Conservation (phyloP, 805 yeast species). For the Cyberlindnera saturnus region DNA sequence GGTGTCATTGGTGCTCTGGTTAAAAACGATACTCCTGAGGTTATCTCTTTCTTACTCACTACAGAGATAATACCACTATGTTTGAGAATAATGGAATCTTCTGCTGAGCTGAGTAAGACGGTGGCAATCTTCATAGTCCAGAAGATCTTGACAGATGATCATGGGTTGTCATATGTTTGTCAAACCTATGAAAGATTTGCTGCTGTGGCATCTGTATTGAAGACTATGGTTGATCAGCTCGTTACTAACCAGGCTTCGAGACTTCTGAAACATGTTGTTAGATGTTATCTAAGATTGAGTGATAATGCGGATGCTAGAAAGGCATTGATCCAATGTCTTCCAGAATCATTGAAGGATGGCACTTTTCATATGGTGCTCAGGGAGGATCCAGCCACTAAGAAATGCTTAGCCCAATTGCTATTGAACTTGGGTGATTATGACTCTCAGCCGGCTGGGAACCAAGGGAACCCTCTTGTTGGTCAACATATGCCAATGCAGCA, state of each 20-base stretch:
- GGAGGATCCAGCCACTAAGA: slow-evolving; percentile 84
- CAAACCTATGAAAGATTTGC: slow-evolving; percentile 92
- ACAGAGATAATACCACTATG: slow-evolving; percentile 96
- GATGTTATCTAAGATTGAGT: slow-evolving; percentile 85
- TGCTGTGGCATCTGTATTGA: slow-evolving; percentile 85
- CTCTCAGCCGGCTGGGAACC: slow-evolving; percentile 13
- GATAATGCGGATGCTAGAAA: slow-evolving; percentile 90
- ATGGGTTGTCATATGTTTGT: slow-evolving; percentile 87
- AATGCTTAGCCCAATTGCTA: slow-evolving; percentile 79
- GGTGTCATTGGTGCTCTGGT: slow-evolving; percentile 98
- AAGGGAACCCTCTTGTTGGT: slow-evolving; percentile 1
- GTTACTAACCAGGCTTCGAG: slow-evolving; percentile 74
- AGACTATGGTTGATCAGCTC: slow-evolving; percentile 83
- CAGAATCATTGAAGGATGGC: slow-evolving; percentile 82
- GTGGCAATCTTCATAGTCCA: slow-evolving; percentile 96
- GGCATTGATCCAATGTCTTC: slow-evolving; percentile 75
- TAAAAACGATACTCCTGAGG: slow-evolving; percentile 93
- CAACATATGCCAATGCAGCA: slow-evolving; percentile 3
- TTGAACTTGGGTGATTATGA: slow-evolving; percentile 50
- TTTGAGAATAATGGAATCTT: slow-evolving; percentile 89
- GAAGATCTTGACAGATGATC: slow-evolving; percentile 85
- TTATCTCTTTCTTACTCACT: slow-evolving; percentile 82
- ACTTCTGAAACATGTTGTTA: slow-evolving; percentile 83
- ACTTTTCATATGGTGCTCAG: slow-evolving; percentile 73
- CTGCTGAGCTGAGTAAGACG: slow-evolving; percentile 89